Base-by-base conservation (phyloP, 2,329 filamentous ascomycete species). In the Plectosphaerella sp. region DNA sequence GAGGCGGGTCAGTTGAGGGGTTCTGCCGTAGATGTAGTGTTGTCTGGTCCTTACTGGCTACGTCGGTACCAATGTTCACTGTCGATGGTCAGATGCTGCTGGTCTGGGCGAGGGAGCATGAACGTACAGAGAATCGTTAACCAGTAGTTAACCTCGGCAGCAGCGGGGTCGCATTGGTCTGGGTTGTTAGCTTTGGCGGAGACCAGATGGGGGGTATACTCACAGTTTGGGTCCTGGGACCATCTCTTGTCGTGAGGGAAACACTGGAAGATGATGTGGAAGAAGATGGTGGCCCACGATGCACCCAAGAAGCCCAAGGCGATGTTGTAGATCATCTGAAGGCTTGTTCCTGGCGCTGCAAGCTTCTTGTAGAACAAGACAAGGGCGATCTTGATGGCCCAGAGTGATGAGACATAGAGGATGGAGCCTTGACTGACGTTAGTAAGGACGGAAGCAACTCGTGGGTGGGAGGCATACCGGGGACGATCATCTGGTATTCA, bases 331-430 rank as follows among this genome's bases (percentile, higher is more conserved):
- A 72, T 56, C 5, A 59, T 59, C 48, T 72, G 65, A 1, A 72
- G 51, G 10, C 56, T 64, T 1, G 69, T 67, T 24, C 67, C 66
- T 2, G 62, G 65, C 0, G 61, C 66, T 3, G 70, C 67, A 16
- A 73, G 64, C 36, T 62, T 63, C 37, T 72, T 73, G 61, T 73
- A 73, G 51, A 73, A 72, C 2, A 72, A 43, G 8, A 73, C 69
- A 4, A 73, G 59, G 5, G 70, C 69, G 6, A 71, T 59, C 47
- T 73, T 73, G 58, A 73, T 67, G 12, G 67, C 59, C 70, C 70
- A 73, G 5, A 73, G 52, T 3, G 70, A 71, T 3, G 69, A 59
- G 0, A 72, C 67, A 45, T 73, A 73, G 3, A 73, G 63, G 2
- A 67, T 62, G 2, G 70, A 72, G 14, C 70, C 28, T 33, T 33